Conservation (phyloP, 495 filamentous ascomycete species). For the Lichenothelia convexa region DNA sequence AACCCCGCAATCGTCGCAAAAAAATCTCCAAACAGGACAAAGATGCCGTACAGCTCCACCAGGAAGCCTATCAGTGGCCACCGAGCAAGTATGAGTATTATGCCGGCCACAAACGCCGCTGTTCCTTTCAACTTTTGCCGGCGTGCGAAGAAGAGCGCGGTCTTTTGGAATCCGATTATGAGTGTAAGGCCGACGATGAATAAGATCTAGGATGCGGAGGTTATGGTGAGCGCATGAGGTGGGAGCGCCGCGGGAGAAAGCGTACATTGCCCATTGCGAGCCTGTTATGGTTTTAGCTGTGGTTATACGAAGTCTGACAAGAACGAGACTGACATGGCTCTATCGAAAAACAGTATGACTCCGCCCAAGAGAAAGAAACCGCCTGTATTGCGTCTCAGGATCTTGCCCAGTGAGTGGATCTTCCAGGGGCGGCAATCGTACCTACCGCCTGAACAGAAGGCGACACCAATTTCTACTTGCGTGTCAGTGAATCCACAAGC, state of each 20-base stretch:
- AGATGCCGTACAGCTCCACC: conserved; percentile 81
- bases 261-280: conserved; percentile 1
- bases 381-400: conserved; percentile 25
- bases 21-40: conserved; percentile 90
- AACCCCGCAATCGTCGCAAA: conserved; percentile 82
- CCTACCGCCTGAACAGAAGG: conserved; percentile 91
- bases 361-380: conserved; percentile 86
- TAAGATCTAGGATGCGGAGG: conserved; percentile 47
- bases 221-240: conserved; percentile 5
- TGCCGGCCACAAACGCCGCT: conserved; percentile 69
- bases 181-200: conserved; percentile 90
- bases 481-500: too few relatives aligned
- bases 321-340: conserved; percentile 49
- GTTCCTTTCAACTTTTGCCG: conserved; percentile 84
- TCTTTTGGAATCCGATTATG: conserved; percentile 86
- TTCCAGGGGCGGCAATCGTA: conserved; percentile 15
- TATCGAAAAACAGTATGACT: conserved; percentile 90
- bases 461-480: conserved; percentile 75
- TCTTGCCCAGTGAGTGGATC: background rate
- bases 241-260: conserved; percentile 1
- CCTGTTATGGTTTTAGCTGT: background rate
- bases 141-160: conserved; percentile 79
- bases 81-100: conserved; percentile 65
- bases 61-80: conserved; percentile 83
- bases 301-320: background rate